Conservation (phyloP, 2,329 filamentous ascomycete genomes). For the Cladophialophora chaetospira region DNA sequence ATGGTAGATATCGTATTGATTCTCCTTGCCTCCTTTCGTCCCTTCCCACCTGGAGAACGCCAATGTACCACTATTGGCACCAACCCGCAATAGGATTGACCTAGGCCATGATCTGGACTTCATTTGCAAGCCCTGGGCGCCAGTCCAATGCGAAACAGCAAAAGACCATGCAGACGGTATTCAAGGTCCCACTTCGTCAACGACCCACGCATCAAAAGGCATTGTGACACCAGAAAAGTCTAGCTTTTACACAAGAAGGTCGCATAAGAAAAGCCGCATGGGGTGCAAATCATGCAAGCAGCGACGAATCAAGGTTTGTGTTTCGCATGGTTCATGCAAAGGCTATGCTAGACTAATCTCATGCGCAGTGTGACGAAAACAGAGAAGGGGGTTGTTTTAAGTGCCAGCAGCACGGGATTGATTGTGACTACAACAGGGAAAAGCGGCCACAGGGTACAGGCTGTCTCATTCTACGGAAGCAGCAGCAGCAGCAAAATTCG, state of each 20-base stretch:
- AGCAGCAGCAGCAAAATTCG: not conserved
- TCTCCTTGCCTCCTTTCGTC: not conserved
- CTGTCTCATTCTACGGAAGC: conserved; percentile 2
- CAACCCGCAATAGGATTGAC: not conserved
- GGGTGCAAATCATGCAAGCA: conserved; percentile 25
- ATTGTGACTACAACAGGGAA: conserved; percentile 20
- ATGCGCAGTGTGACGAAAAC: too few species aligned
- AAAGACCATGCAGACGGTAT: conserved; percentile 18
- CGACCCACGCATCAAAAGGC: not conserved
- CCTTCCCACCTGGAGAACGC: not conserved
- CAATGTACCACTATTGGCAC: not conserved
- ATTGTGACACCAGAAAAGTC: not conserved
- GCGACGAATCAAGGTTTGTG: conserved; percentile 21
- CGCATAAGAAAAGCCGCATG: conserved; percentile 20
- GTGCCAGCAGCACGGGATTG: conserved; percentile 17
- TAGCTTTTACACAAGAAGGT: conserved; percentile 15
- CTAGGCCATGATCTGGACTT: not conserved
- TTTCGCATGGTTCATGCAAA: not conserved
- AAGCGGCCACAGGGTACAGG: not conserved
- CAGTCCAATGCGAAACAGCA: not conserved
- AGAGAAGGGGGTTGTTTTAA: too few species aligned
- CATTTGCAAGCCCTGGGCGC: not conserved
- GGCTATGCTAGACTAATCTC: not conserved
- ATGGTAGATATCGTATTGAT: conserved; percentile 20
- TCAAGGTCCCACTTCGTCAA: conserved; percentile 6